Conservation (phyloP, 495 filamentous ascomycete genomes). For the Aspergillus baeticus region DNA sequence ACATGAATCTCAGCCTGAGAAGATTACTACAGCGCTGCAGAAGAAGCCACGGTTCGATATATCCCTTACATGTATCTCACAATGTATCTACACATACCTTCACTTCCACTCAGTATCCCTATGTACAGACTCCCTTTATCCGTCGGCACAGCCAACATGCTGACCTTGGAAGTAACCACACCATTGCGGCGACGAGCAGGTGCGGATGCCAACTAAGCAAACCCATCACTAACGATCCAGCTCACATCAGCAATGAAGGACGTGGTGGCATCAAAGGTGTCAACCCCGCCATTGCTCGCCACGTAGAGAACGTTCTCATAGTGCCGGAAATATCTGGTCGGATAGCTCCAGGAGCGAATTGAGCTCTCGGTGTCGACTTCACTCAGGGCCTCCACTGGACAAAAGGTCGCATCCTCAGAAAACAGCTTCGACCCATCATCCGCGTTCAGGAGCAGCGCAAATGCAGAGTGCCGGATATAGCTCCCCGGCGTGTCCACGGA, state of each 20-base stretch:
- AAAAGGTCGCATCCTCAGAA: conserved; percentile 56
- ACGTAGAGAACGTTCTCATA: conserved; percentile 43
- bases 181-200: too few species aligned
- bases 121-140: too few species aligned
- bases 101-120: too few species aligned
- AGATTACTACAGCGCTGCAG: too few species aligned
- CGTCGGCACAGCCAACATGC: too few species aligned
- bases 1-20: too few species aligned
- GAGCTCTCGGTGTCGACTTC: conserved; percentile 47
- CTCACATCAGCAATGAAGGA: conserved; percentile 53
- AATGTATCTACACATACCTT: too few species aligned
- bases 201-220: conserved; percentile 33
- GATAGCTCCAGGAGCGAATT: conserved; percentile 55
- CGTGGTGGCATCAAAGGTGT: conserved; percentile 45
- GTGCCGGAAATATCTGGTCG: conserved; percentile 55
- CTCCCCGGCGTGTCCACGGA: conserved; percentile 53
- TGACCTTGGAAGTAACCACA: too few species aligned
- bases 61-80: too few species aligned
- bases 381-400: conserved; percentile 44
- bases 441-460: conserved; percentile 43
- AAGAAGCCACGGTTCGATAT: too few species aligned
- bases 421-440: conserved; percentile 53
- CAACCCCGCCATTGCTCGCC: conserved; percentile 52
- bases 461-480: conserved; percentile 52
- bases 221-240: conserved; percentile 42